A percentile compares a stretch with the other conserved stretches of the same genome.
phyloP scores from a whole-genome alignment of 2,329 filamentous ascomycete genomes.

The Gaeumannomyces sp. region DNA sequence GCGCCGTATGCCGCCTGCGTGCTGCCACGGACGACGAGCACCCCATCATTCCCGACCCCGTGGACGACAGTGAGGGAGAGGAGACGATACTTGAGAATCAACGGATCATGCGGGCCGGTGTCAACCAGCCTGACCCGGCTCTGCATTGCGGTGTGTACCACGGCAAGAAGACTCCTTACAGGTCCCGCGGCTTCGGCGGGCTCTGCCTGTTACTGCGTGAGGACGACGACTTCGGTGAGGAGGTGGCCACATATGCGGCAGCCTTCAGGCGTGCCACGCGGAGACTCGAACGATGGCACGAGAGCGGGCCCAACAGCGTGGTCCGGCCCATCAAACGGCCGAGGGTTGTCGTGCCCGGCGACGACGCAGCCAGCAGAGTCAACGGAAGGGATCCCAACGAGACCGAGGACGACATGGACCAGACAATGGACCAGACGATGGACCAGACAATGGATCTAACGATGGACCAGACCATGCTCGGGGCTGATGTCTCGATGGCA shows the following conservation, averaged over 20 bases:
- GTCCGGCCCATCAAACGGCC: constrained; percentile 39
- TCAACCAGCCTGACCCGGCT: constrained; percentile 14
- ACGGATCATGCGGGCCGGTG: constrained; percentile 10
- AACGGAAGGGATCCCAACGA: constrained; percentile 26
- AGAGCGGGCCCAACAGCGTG: constrained; percentile 34
- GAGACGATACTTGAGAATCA: constrained; percentile 28
- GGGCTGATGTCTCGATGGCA: constrained; percentile 3
- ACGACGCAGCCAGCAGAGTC: constrained; percentile 17
- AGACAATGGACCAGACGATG: background rate
- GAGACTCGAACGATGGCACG: constrained; percentile 64
- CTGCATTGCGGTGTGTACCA: constrained; percentile 9
- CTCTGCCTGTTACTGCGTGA: constrained; percentile 57
- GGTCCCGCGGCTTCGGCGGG: constrained; percentile 55
- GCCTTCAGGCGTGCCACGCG: constrained; percentile 58
- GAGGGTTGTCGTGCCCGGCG: constrained; percentile 15
- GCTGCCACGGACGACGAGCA: constrained; percentile 8
- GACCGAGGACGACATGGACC: constrained; percentile 23
- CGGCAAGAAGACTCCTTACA: constrained; percentile 33
- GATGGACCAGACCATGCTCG: background rate
- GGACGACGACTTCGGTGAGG: constrained; percentile 70
- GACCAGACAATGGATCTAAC: background rate
- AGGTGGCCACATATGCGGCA: constrained; percentile 59
- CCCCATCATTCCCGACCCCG: constrained; percentile 46
- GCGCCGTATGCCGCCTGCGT: constrained; percentile 56
- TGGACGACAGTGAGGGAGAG: constrained; percentile 59